Evolutionary conservation across 306 rosid genomes (phyloP), one percentile per base, ranked within the genome.

Genomic region (Dicorynia guianensis): DNA sequence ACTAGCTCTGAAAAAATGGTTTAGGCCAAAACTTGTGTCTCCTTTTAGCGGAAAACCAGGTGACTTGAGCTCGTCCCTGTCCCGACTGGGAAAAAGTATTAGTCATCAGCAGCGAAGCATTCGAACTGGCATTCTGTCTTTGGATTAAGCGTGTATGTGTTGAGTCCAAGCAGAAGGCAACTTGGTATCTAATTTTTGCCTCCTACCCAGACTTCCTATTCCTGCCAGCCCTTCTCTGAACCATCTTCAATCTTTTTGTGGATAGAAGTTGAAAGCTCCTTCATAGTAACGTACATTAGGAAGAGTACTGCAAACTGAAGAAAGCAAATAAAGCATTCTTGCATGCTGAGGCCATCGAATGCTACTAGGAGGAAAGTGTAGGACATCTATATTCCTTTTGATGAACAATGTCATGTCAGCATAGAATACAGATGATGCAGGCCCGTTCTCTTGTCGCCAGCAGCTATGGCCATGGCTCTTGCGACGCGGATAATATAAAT

Each of bases 21-120:
- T 90, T 69, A 88, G 83, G 73, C 99, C 99, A 7, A 92, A 92
- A 86, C 89, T 90, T 53, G 72, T 60, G 48, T 81, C 88, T 79
- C 89, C 93, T 65, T 85, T 83, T 77, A 64, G 79, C 19, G 89
- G 90, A 77, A 89, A 85, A 63, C 88, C 89, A 66, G 93, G 86
- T 85, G 90, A 86, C 62, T 75, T 87, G 39, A 78, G 74, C 76
- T 84, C 88, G 56, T 82, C 87, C 63, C 87, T 73, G 75, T 86
- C 90, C 12, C 84, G 84, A 54, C 83, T 92, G 33, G 90, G 97
- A 30, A 87, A 78, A 83, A 84, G 83, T 65, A 95, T 95, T 63
- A 72, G 71, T 52, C 85, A 79, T 83, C 99, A 92, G 88, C 99
- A 87, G 78, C 93, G 93, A 13, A 39, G 75, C 81, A 92, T 95